These are phyloP conservation scores for Parathielavia appendiculata DNA, from an alignment of 495 filamentous ascomycete genomes.

Conservation along the genomic window DNA sequence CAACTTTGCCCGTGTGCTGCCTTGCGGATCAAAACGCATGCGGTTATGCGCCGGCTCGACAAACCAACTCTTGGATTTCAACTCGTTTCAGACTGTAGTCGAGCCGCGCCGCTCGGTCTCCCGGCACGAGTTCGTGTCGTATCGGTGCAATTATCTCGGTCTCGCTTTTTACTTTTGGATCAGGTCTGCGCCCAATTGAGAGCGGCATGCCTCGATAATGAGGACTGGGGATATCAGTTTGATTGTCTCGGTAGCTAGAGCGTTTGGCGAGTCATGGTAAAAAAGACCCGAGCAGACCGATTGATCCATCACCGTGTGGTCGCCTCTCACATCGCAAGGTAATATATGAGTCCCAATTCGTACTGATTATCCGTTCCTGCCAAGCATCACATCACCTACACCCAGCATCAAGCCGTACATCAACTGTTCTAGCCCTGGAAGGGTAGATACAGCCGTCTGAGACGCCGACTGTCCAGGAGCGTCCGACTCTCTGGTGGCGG, in stretches of 20 bases:
- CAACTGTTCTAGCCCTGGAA: too few relatives aligned
- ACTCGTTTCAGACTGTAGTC: not conserved
- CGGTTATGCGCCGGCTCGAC: not conserved
- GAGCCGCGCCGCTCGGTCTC: not conserved
- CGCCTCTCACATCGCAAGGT: too few relatives aligned
- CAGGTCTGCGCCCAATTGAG: not conserved
- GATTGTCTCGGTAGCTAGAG: not conserved
- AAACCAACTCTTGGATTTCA: not conserved
- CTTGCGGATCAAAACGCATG: too few relatives aligned
- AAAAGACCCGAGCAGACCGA: constrained; percentile 18
- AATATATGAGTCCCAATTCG: too few relatives aligned
- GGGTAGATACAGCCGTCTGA: too few relatives aligned
- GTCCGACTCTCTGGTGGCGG: too few relatives aligned
- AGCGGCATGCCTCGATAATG: constrained; percentile 23
- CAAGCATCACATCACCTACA: too few relatives aligned
- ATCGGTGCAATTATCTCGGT: not conserved
- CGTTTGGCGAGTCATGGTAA: constrained; percentile 30
- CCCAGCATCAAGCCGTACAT: too few relatives aligned
- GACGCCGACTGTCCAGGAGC: too few relatives aligned
- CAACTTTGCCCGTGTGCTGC: too few relatives aligned
- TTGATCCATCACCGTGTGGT: too few relatives aligned
- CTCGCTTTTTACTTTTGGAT: not conserved
- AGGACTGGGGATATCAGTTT: constrained; percentile 17
- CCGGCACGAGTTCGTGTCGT: not conserved
- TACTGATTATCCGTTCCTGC: too few relatives aligned